Percentiles rank a stretch among this genome's conserved stretches.
Conservation (phyloP, 116 monocot genomes). For the Zostera marina region DNA sequence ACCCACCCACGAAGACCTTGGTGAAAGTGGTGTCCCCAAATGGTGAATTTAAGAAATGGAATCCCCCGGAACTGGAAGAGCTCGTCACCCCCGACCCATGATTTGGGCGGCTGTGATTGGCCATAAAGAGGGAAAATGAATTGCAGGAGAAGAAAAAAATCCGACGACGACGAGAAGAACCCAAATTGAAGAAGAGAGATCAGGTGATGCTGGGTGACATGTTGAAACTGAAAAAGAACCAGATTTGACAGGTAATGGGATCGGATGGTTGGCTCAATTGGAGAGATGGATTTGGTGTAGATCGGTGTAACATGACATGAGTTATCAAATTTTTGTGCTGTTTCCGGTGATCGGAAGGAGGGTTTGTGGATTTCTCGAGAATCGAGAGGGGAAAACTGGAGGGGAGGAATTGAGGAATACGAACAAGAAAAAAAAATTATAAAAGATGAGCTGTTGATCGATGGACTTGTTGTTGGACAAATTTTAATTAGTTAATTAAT, state of each 20-base stretch:
- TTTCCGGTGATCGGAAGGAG: background rate
- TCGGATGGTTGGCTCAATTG: background rate
- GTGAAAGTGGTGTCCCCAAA: slow-evolving; percentile 74
- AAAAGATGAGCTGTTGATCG: too few relatives aligned
- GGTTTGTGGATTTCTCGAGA: too few relatives aligned
- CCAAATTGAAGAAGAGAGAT: background rate
- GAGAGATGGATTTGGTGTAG: background rate
- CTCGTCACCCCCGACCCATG: slow-evolving; percentile 48
- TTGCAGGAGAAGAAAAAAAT: background rate
- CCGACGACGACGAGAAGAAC: background rate
- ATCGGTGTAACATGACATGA: background rate
- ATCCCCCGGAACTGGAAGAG: slow-evolving; percentile 46
- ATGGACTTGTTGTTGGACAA: too few relatives aligned
- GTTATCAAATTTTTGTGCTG: background rate
- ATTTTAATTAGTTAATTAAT: too few relatives aligned
- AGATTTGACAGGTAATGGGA: background rate
- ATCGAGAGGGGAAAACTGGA: too few relatives aligned
- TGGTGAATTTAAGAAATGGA: slow-evolving; percentile 47
- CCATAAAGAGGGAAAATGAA: slow-evolving; percentile 24
- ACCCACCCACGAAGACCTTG: slow-evolving; percentile 79
- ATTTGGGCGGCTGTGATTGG: slow-evolving; percentile 28
- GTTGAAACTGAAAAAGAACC: background rate
- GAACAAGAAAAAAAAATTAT: too few relatives aligned
- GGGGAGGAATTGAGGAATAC: too few relatives aligned
- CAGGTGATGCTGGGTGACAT: slow-evolving; percentile 5